A percentile compares a stretch with the other conserved stretches of the same genome.
Conservation (phyloP, 108 stramenopile species). For the Poteriospumella lacustris region DNA sequence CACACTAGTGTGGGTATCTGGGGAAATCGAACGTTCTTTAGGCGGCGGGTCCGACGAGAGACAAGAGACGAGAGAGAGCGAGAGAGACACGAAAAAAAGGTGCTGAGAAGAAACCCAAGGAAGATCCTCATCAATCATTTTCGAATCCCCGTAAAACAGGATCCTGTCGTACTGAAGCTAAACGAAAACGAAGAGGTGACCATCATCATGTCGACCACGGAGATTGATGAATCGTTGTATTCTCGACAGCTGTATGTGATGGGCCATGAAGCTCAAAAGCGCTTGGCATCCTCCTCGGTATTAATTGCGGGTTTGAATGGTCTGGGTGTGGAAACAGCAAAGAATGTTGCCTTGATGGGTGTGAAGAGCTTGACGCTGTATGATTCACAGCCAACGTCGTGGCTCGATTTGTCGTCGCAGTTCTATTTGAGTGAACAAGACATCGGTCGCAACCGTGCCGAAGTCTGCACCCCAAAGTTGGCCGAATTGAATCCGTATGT, state of each 20-base stretch:
- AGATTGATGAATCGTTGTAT: constrained; percentile 5
- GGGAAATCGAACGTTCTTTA: too few relatives aligned
- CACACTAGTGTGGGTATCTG: too few relatives aligned
- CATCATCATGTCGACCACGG: too few relatives aligned
- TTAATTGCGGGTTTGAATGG: constrained; percentile 81
- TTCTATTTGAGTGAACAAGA: constrained; percentile 45
- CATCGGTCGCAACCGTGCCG: constrained; percentile 43
- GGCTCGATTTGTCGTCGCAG: constrained; percentile 41
- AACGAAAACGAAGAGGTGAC: too few relatives aligned
- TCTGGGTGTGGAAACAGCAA: constrained; percentile 82
- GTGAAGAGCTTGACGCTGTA: constrained; percentile 53
- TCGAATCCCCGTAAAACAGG: too few relatives aligned
- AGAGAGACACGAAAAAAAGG: too few relatives aligned
- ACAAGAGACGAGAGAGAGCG: too few relatives aligned
- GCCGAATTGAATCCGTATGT: constrained; percentile 60
- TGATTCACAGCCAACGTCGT: constrained; percentile 33
- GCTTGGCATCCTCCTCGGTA: constrained; percentile 84
- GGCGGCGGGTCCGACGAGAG: too few relatives aligned
- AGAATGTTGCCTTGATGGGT: constrained; percentile 90
- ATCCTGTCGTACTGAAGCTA: too few relatives aligned
- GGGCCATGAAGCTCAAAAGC: constrained; percentile 94
- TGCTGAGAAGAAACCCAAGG: too few relatives aligned
- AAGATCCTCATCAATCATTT: too few relatives aligned
- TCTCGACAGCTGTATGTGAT: constrained; percentile 90
- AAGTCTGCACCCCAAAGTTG: constrained; percentile 35